These are phyloP conservation scores for Rhizophagus prolifer DNA, from an alignment of 192 early-diverging fungal species.

Conservation along the genomic window DNA sequence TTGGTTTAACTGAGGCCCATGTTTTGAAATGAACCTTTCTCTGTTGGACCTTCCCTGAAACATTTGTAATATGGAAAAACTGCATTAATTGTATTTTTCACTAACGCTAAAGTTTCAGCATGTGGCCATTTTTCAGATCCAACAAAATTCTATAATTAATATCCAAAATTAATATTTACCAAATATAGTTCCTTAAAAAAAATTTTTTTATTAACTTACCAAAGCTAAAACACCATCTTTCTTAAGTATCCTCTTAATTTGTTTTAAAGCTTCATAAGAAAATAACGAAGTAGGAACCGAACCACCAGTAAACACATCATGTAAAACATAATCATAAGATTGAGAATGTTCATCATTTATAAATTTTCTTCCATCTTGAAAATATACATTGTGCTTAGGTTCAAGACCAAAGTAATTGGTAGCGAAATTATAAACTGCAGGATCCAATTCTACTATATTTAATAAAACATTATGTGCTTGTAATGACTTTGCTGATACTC, in stretches of 20 bases:
- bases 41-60: conserved; percentile 59
- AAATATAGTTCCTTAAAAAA: not conserved
- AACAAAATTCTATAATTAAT: conserved; percentile 71
- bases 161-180: conserved; percentile 8
- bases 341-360: conserved; percentile 53
- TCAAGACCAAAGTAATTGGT: conserved; percentile 64
- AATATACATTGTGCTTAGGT: conserved; percentile 49
- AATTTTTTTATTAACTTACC: conserved; percentile 46
- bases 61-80: conserved; percentile 68
- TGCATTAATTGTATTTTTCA: conserved; percentile 61
- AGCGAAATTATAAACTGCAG: conserved; percentile 69
- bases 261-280: conserved; percentile 66
- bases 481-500: conserved; percentile 69
- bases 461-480: conserved; percentile 58
- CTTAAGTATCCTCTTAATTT: conserved; percentile 66
- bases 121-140: conserved; percentile 54
- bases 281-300: conserved; percentile 72
- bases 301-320: conserved; percentile 95
- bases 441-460: conserved; percentile 86
- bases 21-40: conserved; percentile 56
- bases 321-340: conserved; percentile 82
- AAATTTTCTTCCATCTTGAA: conserved; percentile 76
- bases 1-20: conserved; percentile 56
- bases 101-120: conserved; percentile 54
- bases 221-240: conserved; percentile 77